Conservation (phyloP, 441 rosid genomes). For the Gossypium davidsonii region DNA sequence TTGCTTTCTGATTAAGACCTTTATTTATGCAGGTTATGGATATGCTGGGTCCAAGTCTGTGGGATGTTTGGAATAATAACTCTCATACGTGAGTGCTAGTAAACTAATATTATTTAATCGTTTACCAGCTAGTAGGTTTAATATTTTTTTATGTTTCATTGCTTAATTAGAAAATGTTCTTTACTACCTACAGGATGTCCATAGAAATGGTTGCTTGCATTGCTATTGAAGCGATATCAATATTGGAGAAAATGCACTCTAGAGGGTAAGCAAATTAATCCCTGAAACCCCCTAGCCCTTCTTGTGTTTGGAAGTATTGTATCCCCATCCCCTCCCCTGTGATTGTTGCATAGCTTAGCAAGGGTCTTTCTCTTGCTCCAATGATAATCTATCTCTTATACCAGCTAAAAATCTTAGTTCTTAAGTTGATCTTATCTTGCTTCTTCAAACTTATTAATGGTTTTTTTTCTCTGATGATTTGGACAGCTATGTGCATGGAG, state of each 20-base stretch:
- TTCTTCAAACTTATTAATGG: constrained; percentile 1
- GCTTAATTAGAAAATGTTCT: constrained; percentile 11
- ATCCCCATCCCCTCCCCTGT: background rate
- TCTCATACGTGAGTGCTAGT: constrained; percentile 42
- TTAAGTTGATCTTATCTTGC: background rate
- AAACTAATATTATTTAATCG: background rate
- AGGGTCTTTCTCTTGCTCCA: background rate
- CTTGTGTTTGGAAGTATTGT: background rate
- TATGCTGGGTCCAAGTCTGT: constrained; percentile 68
- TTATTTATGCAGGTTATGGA: constrained; percentile 58
- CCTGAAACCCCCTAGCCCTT: background rate
- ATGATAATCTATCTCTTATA: background rate
- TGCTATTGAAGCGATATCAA: constrained; percentile 72
- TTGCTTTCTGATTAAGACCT: constrained; percentile 3
- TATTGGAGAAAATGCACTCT: constrained; percentile 62
- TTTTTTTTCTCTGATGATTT: background rate
- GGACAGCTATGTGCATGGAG: constrained; percentile 61
- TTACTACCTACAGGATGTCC: constrained; percentile 43
- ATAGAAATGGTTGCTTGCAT: constrained; percentile 72
- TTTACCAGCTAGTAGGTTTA: background rate
- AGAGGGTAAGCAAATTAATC: constrained; percentile 43
- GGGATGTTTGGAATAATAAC: constrained; percentile 73
- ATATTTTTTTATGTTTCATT: background rate
- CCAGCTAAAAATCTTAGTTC: background rate
- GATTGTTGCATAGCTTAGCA: background rate